Evolutionary conservation across 1,139 yeast species (phyloP), one percentile per base, ranked within the genome.

Genomic region (Kluyveromyces sp.): DNA sequence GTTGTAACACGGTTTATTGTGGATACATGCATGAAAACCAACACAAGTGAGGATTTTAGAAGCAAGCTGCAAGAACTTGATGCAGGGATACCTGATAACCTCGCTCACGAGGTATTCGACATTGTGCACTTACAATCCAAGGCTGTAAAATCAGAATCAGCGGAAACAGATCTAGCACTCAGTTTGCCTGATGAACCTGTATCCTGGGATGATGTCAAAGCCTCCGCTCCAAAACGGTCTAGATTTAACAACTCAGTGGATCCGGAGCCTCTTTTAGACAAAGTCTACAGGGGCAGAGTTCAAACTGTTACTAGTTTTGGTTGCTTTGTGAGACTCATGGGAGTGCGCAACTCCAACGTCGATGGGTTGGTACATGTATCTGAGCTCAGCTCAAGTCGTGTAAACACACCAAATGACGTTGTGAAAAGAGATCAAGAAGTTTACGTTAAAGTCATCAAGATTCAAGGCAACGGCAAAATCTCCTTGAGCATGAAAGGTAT

Each of bases 331-430:
- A 60, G 76, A 4, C 52, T 80, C 30, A 61, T 57, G 3, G 75
- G 73, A 31, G 50, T 68, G 36, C 47, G 58, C 57, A 49, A 63
- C 36, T 51, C 58, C 46, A 32, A 62, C 65, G 54, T 58, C 1
- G 78, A 73, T 34, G 96, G 95, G 0, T 67, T 89, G 22, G 80
- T 92, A 37, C 96, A 89, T 59, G 73, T 85, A 0, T 84, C 95
- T 0, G 80, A 80, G 39, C 69, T 87, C 18, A 70, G 80, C 8
- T 58, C 65, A 4, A 56, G 68, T 2, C 66, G 87, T 44, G 67
- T 83, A 3, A 66, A 70, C 15, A 73, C 74, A 44, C 86, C 88
- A 0, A 61, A 74, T 0, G 92, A 84, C 41, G 68, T 78, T 0
- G 66, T 87, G 19, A 65, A 68, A 26, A 54, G 67, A 22, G 74